Conservation (phyloP, 1,139 yeast genomes). For the Yamadazyma sp. region DNA sequence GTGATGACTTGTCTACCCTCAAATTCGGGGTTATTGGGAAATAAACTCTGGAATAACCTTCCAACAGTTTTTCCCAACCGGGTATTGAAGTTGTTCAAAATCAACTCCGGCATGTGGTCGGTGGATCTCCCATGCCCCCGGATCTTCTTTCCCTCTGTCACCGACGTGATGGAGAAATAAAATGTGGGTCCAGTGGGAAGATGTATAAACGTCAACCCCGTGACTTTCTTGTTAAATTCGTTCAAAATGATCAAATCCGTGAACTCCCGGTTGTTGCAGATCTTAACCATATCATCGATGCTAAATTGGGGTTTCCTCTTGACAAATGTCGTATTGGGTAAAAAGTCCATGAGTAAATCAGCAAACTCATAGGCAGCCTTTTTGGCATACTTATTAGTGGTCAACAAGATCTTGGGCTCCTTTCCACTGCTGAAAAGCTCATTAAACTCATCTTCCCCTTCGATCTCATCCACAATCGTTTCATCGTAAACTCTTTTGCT, state of each 20-base stretch:
- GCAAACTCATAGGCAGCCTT: constrained; percentile 90
- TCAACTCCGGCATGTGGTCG: constrained; percentile 85
- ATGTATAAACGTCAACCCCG: constrained; percentile 89
- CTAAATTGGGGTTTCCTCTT: constrained; percentile 81
- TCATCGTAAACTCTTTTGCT: constrained; percentile 88
- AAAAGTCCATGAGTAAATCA: constrained; percentile 75
- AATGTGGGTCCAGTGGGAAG: constrained; percentile 94
- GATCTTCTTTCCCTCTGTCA: constrained; percentile 72
- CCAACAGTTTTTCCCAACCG: constrained; percentile 93
- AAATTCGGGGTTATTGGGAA: constrained; percentile 90
- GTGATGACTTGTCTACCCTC: constrained; percentile 96
- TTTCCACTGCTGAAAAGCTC: constrained; percentile 59
- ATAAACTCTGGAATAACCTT: constrained; percentile 82
- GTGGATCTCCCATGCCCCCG: constrained; percentile 90
- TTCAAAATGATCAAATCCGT: constrained; percentile 87
- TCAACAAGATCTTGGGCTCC: constrained; percentile 78
- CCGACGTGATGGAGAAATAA: constrained; percentile 82
- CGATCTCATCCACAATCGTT: constrained; percentile 68
- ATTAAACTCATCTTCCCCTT: constrained; percentile 81
- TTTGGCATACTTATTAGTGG: constrained; percentile 85
- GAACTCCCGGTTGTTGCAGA: constrained; percentile 77
- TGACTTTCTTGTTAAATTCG: constrained; percentile 89
- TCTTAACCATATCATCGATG: constrained; percentile 83
- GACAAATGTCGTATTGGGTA: constrained; percentile 84
- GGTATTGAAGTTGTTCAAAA: constrained; percentile 88